Conservation (phyloP, 2,329 filamentous ascomycete species). For the Sporothrix humicola region DNA sequence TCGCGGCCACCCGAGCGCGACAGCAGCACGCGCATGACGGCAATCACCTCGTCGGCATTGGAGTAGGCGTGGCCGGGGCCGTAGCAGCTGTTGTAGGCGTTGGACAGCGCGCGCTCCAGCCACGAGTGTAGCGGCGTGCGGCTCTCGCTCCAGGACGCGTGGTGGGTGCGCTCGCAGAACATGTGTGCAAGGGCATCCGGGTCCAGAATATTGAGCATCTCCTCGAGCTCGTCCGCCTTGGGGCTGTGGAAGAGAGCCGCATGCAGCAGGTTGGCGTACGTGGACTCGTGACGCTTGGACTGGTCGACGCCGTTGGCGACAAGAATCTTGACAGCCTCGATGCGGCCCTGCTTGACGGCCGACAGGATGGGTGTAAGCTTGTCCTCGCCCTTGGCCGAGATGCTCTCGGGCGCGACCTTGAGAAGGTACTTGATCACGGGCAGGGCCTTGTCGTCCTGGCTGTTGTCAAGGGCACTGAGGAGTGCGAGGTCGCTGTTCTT, state of each 20-base stretch:
- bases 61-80: conserved; percentile 39
- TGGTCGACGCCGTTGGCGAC: conserved; percentile 73
- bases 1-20: conserved; percentile 60
- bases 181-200: conserved; percentile 60
- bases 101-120: conserved; percentile 46
- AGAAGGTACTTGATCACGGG: conserved; percentile 70
- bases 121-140: conserved; percentile 69
- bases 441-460: conserved; percentile 50
- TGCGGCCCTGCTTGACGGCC: conserved; percentile 63
- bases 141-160: conserved; percentile 52
- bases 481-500: conserved; percentile 67
- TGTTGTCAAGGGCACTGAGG: conserved; percentile 66
- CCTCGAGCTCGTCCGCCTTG: conserved; percentile 47
- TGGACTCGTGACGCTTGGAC: conserved; percentile 59
- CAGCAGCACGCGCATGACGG: conserved; percentile 57
- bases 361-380: conserved; percentile 72
- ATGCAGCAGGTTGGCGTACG: conserved; percentile 72
- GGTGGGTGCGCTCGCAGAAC: conserved; percentile 62
- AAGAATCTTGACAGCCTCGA: conserved; percentile 64
- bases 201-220: conserved; percentile 65
- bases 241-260: conserved; percentile 50
- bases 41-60: conserved; percentile 44
- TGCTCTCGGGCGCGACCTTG: conserved; percentile 61
- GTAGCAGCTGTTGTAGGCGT: conserved; percentile 8
- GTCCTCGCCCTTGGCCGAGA: conserved; percentile 65